These are phyloP conservation scores for Acanthamoeba healyi DNA, from an alignment of 208 protist species.

Conservation along the genomic window DNA sequence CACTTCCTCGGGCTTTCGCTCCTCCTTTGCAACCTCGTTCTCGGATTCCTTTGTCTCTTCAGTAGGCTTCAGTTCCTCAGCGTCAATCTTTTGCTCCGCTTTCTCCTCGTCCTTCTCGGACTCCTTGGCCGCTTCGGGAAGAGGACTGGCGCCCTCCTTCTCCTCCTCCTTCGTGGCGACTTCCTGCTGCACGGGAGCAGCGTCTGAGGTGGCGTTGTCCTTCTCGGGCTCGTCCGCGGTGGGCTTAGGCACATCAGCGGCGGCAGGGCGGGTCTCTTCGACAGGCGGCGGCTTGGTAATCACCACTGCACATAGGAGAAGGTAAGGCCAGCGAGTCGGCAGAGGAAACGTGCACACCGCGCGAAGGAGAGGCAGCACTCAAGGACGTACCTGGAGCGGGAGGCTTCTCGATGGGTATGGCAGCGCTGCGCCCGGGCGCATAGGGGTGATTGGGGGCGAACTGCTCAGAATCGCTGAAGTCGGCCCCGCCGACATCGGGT, in stretches of 20 bases:
- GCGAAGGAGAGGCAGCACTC: not conserved
- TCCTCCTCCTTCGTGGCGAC: no score
- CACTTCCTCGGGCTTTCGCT: not conserved
- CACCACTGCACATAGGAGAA: not conserved
- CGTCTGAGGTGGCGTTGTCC: not conserved
- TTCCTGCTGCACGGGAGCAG: not conserved
- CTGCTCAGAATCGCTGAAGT: not conserved
- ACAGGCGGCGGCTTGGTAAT: not conserved
- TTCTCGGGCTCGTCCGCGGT: not conserved
- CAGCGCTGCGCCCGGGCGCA: not conserved
- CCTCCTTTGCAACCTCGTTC: not conserved
- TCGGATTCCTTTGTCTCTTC: no score
- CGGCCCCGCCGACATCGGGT: not conserved
- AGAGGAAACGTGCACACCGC: not conserved
- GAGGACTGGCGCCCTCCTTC: no score
- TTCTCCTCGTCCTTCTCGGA: not conserved
- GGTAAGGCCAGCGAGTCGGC: not conserved
- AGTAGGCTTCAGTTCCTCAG: no score
- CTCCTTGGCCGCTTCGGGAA: not conserved
- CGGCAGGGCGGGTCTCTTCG: not conserved
- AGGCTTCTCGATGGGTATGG: constrained; percentile 13
- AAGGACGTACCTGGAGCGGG: not conserved
- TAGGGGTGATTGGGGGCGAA: constrained; percentile 9
- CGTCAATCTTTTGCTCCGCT: no score
- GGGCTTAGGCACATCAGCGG: no score